Conservation (phyloP, 345 rosid genomes). For the Acer negundo region DNA sequence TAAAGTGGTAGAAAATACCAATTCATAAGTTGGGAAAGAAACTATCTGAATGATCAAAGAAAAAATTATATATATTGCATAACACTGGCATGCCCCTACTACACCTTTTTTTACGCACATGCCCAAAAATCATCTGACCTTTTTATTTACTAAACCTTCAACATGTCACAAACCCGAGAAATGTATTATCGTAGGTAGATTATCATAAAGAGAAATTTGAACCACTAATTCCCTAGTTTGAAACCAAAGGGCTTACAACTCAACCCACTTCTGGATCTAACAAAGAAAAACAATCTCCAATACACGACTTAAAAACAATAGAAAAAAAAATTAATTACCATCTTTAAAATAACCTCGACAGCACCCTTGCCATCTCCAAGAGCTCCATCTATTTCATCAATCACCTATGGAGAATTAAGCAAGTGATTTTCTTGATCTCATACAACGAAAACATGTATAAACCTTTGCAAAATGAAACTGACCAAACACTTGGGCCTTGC, state of each 20-base stretch:
- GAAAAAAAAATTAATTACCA: slow-evolving; percentile 52
- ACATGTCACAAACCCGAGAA: background rate
- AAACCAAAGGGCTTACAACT: background rate
- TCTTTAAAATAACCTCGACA: slow-evolving; percentile 84
- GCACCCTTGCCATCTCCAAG: slow-evolving; percentile 98
- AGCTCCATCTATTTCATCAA: slow-evolving; percentile 99
- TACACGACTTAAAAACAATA: slow-evolving; percentile 11
- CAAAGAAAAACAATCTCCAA: no score
- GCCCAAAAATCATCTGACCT: background rate
- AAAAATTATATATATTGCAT: background rate
- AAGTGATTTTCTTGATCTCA: slow-evolving; percentile 16
- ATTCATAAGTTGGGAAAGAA: background rate
- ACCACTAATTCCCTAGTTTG: background rate
- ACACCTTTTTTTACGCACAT: background rate
- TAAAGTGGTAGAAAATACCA: slow-evolving; percentile 3
- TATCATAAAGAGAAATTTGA: background rate
- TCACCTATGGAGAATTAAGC: slow-evolving; percentile 55
- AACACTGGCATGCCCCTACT: slow-evolving; percentile 4
- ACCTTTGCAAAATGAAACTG: slow-evolving; percentile 22
- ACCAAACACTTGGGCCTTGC: slow-evolving; percentile 95
- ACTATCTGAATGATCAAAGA: background rate
- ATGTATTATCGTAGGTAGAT: background rate
- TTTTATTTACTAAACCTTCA: background rate
- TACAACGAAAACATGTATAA: slow-evolving; percentile 10
- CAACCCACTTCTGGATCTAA: background rate